Conservation (phyloP, 176 grass and related monocot species). For the Avena sativa region DNA sequence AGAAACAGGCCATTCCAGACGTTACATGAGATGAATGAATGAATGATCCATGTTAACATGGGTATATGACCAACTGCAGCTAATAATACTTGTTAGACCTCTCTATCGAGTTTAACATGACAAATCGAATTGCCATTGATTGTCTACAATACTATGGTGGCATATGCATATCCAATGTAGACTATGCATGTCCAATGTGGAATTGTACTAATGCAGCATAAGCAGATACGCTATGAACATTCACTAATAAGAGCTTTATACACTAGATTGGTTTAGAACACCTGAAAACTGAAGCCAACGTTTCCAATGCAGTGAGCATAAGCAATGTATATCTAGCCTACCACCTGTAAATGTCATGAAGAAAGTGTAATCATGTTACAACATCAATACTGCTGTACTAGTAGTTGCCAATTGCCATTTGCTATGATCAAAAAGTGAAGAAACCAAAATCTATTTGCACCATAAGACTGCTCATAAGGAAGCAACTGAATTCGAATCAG, state of each 20-base stretch:
- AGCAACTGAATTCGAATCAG: not conserved
- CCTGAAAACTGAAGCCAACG: slow-evolving; percentile 3
- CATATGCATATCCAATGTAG: not conserved
- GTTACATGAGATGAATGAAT: too few relatives aligned
- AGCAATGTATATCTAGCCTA: slow-evolving; percentile 11
- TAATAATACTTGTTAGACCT: not conserved
- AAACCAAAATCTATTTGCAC: not conserved
- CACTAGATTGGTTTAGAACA: not conserved
- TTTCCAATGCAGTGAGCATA: not conserved
- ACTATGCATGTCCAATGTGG: too few relatives aligned
- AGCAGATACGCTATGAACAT: not conserved
- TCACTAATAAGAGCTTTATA: not conserved
- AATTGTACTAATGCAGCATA: not conserved
- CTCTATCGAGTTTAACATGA: not conserved
- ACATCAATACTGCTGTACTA: not conserved
- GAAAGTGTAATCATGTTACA: not conserved
- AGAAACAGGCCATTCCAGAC: not conserved
- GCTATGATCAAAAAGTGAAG: too few relatives aligned
- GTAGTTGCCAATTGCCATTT: too few relatives aligned
- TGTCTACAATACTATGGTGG: not conserved
- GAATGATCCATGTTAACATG: not conserved
- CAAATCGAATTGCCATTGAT: not conserved
- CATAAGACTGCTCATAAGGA: not conserved
- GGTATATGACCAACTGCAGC: not conserved
- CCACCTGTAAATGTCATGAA: not conserved